A percentile compares a stretch with the other conserved stretches of the same genome.
These are phyloP conservation scores for Trichosporon faecale DNA, from an alignment of 1,284 basidiomycete genomes.

Conservation along the genomic window DNA sequence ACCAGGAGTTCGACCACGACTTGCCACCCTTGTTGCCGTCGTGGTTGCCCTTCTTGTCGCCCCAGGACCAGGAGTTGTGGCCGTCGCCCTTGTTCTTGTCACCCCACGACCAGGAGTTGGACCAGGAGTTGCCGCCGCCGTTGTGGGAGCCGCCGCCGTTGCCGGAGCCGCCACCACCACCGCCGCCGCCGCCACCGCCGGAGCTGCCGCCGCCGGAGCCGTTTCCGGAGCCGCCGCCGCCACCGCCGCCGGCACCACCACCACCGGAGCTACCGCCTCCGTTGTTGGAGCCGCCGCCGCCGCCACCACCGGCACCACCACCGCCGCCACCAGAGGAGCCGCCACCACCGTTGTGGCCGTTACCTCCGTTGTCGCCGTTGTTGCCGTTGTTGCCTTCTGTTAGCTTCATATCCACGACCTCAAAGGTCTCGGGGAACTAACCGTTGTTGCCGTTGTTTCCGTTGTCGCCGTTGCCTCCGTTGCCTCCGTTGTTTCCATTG, in stretches of 20 bases:
- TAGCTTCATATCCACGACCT: neutral
- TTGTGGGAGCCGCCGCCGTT: neutral
- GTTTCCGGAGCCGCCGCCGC: neutral
- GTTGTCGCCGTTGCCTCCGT: neutral
- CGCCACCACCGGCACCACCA: neutral
- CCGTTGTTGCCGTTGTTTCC: neutral
- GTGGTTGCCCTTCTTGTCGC: constrained; percentile 1
- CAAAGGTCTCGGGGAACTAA: neutral
- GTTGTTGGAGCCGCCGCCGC: too few species aligned
- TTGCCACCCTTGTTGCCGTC: neutral
- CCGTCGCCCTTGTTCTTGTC: constrained; percentile 5
- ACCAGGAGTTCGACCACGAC: constrained; percentile 1
- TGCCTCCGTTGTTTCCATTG: constrained; percentile 1
- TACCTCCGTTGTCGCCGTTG: neutral
- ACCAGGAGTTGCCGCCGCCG: neutral
- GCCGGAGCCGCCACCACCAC: neutral
- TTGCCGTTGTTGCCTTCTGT: neutral
- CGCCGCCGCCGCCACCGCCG: constrained; percentile 7
- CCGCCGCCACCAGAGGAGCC: constrained; percentile 1
- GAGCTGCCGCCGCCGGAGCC: neutral
- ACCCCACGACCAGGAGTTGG: neutral
- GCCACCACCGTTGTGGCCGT: neutral
- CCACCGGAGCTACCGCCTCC: too few species aligned
- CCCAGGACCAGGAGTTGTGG: constrained; percentile 3
- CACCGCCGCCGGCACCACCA: neutral